These are phyloP conservation scores for Hymenoscyphus fructigenus DNA, from an alignment of 2,329 filamentous ascomycete genomes.

Conservation along the genomic window DNA sequence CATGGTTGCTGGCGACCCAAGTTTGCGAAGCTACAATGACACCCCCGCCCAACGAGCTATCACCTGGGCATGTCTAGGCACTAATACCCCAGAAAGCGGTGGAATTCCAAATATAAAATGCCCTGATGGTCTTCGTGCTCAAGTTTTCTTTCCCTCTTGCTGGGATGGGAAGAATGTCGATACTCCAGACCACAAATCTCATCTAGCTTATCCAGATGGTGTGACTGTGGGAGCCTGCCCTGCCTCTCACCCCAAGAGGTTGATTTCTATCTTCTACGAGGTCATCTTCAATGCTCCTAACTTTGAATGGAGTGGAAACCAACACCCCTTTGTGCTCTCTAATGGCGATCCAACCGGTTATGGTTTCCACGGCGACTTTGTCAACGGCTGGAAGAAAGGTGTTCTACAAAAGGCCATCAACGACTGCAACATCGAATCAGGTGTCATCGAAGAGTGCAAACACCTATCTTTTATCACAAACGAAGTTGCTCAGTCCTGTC, in stretches of 20 bases:
- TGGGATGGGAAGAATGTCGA: slow-evolving; percentile 62
- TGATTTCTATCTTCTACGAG: slow-evolving; percentile 61
- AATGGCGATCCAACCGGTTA: slow-evolving; percentile 52
- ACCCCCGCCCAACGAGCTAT: slow-evolving; percentile 49
- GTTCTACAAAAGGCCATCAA: slow-evolving; percentile 51
- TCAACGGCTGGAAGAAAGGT: slow-evolving; percentile 53
- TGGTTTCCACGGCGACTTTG: slow-evolving; percentile 57
- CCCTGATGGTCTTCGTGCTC: slow-evolving; percentile 49
- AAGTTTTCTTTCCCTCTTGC: slow-evolving; percentile 57
- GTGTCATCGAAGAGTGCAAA: slow-evolving; percentile 44
- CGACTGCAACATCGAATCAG: slow-evolving; percentile 46
- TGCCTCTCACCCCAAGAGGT: slow-evolving; percentile 49
- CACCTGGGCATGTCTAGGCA: slow-evolving; percentile 55
- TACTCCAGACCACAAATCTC: slow-evolving; percentile 53
- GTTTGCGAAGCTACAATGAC: slow-evolving; percentile 48
- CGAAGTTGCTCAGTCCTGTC: slow-evolving; percentile 51
- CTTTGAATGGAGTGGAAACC: slow-evolving; percentile 46
- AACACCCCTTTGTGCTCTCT: slow-evolving; percentile 54
- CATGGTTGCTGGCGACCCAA: slow-evolving; percentile 63
- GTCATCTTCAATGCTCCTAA: slow-evolving; percentile 53
- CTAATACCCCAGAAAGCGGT: slow-evolving; percentile 45
- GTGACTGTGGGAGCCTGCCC: slow-evolving; percentile 52
- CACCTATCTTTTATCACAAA: slow-evolving; percentile 52
- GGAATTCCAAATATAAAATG: slow-evolving; percentile 56
- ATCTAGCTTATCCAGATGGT: slow-evolving; percentile 52